Base-by-base conservation (phyloP, 495 filamentous ascomycete species). In the Cercophora newfieldiana region DNA sequence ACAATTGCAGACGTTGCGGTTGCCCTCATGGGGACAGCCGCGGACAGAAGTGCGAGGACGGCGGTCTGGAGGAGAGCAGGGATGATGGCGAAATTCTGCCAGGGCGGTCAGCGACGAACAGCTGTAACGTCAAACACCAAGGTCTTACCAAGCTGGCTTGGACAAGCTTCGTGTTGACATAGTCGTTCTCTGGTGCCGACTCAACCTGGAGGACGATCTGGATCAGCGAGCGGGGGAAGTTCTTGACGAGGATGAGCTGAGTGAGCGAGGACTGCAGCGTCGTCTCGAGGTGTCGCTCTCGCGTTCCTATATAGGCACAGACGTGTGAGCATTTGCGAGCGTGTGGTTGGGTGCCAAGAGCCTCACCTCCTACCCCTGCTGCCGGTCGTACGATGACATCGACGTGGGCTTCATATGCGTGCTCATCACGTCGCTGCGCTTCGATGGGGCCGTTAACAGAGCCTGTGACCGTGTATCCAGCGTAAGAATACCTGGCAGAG, bases 381-480 rank as follows among this genome's bases (percentile, higher is more conserved):
- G 90, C 88, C 31, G 94, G 94, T 74, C 94, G 88, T 68, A 99
- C 87, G 74, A 93, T 88, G 30, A 98, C 91, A 75, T 98, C 95
- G 61, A 99, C 80, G 58, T 88, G 88, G 25, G 95, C 91, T 79
- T 97, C 93, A 77, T 96, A 91, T 18, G 95, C 90, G 61, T 92
- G 86, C 69, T 97, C 89, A 71, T 97, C 94, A 68, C 91, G 86
- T 68, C 93, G 88, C 67, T 86, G 88, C 21, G 94, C 92, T 77
- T 97, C 94, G 68, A 97, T 84, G n/a, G 95, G 95, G 0, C 92
- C 95, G 75, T 94, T 97, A 66, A 96, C 92, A 14, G 91, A 88
- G 60, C 89, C 91, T 55, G 95, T 86, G 66, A 98, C 84, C 58
- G 87, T 88, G 76, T 90, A 96, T 33, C 91, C 91, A 54, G 90